These are phyloP conservation scores for Trichoderma lentiforme DNA, from an alignment of 2,329 filamentous ascomycete species.

Conservation along the genomic window DNA sequence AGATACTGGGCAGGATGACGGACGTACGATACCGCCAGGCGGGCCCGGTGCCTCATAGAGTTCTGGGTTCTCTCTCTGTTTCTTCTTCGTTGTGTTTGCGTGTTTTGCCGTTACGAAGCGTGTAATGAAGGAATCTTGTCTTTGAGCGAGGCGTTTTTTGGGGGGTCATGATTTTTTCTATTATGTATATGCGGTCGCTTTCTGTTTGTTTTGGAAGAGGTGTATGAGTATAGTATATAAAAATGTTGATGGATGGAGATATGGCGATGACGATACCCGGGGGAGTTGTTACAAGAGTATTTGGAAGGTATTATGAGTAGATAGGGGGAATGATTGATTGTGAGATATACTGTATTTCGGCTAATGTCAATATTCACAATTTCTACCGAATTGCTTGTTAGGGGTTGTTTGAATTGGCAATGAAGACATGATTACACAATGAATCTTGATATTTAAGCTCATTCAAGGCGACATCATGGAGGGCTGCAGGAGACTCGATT, in stretches of 20 bases:
- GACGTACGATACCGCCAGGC: not conserved
- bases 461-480: no score
- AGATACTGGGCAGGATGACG: conserved; percentile 2
- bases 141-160: conserved; percentile 17
- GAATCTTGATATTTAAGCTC: no score
- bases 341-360: not conserved
- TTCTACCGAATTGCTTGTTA: not conserved
- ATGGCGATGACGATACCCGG: not conserved
- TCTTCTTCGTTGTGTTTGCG: not conserved
- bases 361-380: not conserved
- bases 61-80: not conserved
- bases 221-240: not conserved
- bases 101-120: not conserved
- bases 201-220: not conserved
- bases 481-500: no score
- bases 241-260: not conserved
- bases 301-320: not conserved
- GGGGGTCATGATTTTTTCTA: no score
- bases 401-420: not conserved
- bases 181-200: not conserved
- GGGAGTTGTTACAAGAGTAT: not conserved
- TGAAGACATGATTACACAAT: no score
- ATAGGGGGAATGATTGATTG: not conserved
- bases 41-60: conserved; percentile 20
- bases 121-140: not conserved